phyloP scores from a whole-genome alignment of 2,329 filamentous ascomycete genomes.

The Aplosporella prunicola region DNA sequence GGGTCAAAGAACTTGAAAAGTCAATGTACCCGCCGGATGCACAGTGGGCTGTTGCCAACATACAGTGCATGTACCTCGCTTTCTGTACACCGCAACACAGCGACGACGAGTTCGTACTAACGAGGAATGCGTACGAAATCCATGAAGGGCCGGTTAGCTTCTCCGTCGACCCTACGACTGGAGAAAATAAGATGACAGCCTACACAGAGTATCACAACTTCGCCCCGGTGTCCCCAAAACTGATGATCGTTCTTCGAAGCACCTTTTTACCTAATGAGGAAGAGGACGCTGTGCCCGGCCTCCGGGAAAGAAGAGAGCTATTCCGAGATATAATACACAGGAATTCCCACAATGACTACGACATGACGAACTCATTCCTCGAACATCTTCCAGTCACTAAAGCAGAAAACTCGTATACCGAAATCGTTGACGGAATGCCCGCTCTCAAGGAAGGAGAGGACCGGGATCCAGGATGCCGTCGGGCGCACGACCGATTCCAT shows the following conservation, averaged over 20 bases:
- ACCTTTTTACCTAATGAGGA: constrained; percentile 14
- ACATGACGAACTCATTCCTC: constrained; percentile 9
- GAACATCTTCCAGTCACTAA: constrained; percentile 13
- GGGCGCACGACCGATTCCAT: neutral
- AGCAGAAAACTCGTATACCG: constrained; percentile 11
- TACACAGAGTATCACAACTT: constrained; percentile 15
- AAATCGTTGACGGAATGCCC: neutral
- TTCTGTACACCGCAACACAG: constrained; percentile 20
- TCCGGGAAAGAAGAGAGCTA: neutral
- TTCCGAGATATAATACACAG: neutral
- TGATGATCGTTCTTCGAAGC: constrained; percentile 18
- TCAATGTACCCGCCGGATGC: constrained; percentile 23
- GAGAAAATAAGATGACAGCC: constrained; percentile 1
- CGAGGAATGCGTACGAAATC: constrained; percentile 24
- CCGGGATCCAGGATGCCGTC: neutral
- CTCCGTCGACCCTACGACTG: constrained; percentile 1
- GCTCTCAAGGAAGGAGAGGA: neutral
- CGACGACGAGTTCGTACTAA: constrained; percentile 26
- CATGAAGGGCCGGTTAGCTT: constrained; percentile 20
- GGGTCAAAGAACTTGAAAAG: constrained; percentile 19
- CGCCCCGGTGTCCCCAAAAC: constrained; percentile 15
- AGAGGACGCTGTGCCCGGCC: constrained; percentile 12
- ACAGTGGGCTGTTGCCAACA: constrained; percentile 20
- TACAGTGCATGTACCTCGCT: constrained; percentile 20
- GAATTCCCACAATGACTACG: constrained; percentile 1